Percentiles rank a stretch among this genome's conserved stretches.
Evolutionary conservation across 2,329 filamentous ascomycete genomes (phyloP).

Genomic region (Teratosphaeria epicoccoides): DNA sequence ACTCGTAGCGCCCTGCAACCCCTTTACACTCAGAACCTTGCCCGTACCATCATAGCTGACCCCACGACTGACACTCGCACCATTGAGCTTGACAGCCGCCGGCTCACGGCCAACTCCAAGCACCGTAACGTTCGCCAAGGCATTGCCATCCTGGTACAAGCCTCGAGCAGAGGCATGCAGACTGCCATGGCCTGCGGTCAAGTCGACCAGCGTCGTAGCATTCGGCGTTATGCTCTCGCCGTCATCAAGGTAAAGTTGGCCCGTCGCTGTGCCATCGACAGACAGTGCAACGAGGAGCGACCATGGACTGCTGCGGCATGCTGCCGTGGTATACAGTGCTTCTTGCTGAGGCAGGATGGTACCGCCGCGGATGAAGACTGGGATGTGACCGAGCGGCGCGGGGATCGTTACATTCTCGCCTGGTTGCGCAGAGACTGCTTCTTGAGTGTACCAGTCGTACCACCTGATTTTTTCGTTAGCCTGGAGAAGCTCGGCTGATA

Average conservation of each 20-base stretch:
- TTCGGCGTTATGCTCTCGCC: constrained; percentile 48
- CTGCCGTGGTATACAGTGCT: constrained; percentile 55
- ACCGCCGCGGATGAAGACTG: constrained; percentile 60
- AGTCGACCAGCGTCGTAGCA: constrained; percentile 43
- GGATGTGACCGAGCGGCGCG: constrained; percentile 58
- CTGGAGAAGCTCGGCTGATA: not conserved
- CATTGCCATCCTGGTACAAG: constrained; percentile 45
- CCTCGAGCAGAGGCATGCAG: constrained; percentile 43
- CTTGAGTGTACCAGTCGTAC: constrained; percentile 73
- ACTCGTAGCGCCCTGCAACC: constrained; percentile 38
- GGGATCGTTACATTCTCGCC: constrained; percentile 50
- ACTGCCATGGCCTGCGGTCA: constrained; percentile 32
- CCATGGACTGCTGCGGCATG: constrained; percentile 55
- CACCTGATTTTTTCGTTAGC: constrained; percentile 31
- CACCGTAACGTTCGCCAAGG: constrained; percentile 52
- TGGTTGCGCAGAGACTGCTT: constrained; percentile 40
- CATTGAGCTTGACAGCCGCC: constrained; percentile 44
- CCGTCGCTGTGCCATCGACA: constrained; percentile 44
- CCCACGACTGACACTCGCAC: constrained; percentile 28
- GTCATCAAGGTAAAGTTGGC: constrained; percentile 55
- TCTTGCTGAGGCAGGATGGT: constrained; percentile 57
- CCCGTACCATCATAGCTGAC: constrained; percentile 42
- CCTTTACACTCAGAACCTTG: constrained; percentile 41
- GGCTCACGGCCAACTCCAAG: constrained; percentile 41
- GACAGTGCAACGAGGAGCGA: constrained; percentile 54